Base-by-base conservation (phyloP, 1,284 basidiomycete genomes). In the Nidula niveotomentosa region DNA sequence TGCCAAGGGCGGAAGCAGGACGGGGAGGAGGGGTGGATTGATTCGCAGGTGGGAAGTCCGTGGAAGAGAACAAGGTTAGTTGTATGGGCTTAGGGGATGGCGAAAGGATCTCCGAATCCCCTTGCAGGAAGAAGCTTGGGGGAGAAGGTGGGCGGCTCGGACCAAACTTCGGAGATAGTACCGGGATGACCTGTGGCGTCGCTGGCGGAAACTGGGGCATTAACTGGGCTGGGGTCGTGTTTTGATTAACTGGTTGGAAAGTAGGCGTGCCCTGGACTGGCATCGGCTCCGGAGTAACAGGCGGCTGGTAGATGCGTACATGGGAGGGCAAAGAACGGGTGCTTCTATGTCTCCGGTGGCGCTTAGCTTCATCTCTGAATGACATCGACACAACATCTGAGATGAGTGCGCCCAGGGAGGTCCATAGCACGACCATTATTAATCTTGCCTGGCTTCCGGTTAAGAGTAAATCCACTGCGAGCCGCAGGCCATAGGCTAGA, bases 401-500 rank as follows among this genome's bases (percentile, higher is more conserved):
- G 13, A 65, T 62, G 6, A 74, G 55, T 15, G 69, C 58, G 7
- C 65, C 71, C 45, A 78, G 60, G 4, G 62, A 61, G 17, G 70
- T 70, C 69, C 73, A 78, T 15, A 76, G 55, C 0, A 72, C 49
- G 36, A 72, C 64, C 55, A 73, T 60, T 8, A 71, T 53, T 15
- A 71, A 60, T 37, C 69, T 68, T 9, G 60, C 57, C 34, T 65
- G 39, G 55, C 68, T 68, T 46, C 63, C 61, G 36, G 70, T 69
- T 54, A 75, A 57, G 13, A 76, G 60, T 15, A 76, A 56, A 56
- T 77, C 76, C 36, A 76, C 58, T 43, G 69, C 60, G 13, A 75
- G 63, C 18, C 76, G 73, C 51, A 78, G 62, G 30, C 68, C 70
- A 54, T 70, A 75, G 43, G 74, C 76, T 15, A 78, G 71, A 59